Base-by-base conservation (phyloP, 2,329 filamentous ascomycete species). In the Phymatotrichopsis omnivora region DNA sequence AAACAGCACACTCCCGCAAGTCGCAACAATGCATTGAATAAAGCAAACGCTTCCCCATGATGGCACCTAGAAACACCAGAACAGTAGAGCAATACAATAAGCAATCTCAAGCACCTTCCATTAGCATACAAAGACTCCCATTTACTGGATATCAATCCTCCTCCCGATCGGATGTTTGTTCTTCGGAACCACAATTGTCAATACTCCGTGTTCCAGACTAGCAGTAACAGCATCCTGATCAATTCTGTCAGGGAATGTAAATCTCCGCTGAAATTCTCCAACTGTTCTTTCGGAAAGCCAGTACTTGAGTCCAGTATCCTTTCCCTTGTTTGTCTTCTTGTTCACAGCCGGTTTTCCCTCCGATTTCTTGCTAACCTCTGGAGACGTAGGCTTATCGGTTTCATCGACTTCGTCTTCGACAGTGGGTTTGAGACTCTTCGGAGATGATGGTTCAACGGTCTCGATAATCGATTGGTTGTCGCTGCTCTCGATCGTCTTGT, bases 281-380 rank as follows among this genome's bases (percentile, higher is more conserved):
- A 78, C 65, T 50, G 69, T 73, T 56, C 78, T 76, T 67, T 84
- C 78, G 30, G 70, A 68, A 52, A 78, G 67, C 82, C 82, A 89
- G 71, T 78, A 87, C 24, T 51, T 53, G 1, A 31, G 23, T 25
- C 14, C 5, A 5, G 14, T 12, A 11, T 17, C 17, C 20, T 23
- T 14, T 28, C 27, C 37, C 39, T 47, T 14, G 25, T 30, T 31
- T 49, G 35, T 43, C 30, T 46, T 33, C 27, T 33, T 23, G 7
- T 38, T 31, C 10, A n/a, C 23, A 23, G 8, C 42, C 10, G 29
- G 25, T 7, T 36, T 46, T 33, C 46, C 17, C 7, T 23, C 37
- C 20, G 22, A 4, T 10, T 30, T 36, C 10, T 42, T 19, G 12
- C 10, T 7, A 11, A 17, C 14, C 30, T 14, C 24, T 25, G 8